Base-by-base conservation (phyloP, 2,329 filamentous ascomycete species). In the Xylaria arbuscula region DNA sequence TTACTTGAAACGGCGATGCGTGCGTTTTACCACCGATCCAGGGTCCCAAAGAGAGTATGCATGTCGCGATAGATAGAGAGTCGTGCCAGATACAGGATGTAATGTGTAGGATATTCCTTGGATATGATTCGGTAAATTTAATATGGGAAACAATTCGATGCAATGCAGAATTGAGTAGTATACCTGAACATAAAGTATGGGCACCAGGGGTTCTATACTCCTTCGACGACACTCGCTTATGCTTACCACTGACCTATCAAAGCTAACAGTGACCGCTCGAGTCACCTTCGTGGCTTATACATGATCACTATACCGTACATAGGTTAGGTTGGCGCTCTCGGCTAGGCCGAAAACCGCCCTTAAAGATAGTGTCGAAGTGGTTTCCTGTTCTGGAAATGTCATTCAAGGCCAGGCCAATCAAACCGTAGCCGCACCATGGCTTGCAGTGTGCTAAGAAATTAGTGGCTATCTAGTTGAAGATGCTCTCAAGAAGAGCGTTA, bases 81-180 rank as follows among this genome's bases (percentile, higher is more conserved):
- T 17, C 6, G 40, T 45, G 40, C 28, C 28, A 5, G 13, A 45
- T 6, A 13, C 15, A 45, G 40, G 17, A 17, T 17, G 15, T 28
- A 45, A 45, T n/a, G 40, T 42, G 15, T 7, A 45, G 40, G n/a
- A 6, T 15, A 17, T 40, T 45, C 15, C 38, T 45, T 57, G 22
- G 22, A 4, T 57, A 15, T 17, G 24, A 45, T 57, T 42, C 54
- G 45, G 36, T 45, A n/a, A 15, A n/a, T 45, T 45, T 45, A 28
- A 28, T 55, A 45, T 13, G 54, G 54, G 38, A 57, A 57, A 11
- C 36, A 57, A 8, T 45, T 57, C 54, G 54, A 57, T 17, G 54
- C 11, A 42, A 17, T 57, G 19, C 38, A 57, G 36, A 45, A 45
- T 15, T 45, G 22, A 42, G 28, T 5, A 28, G 28, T 28, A 45